Percentiles rank a stretch among this genome's conserved stretches.
Evolutionary conservation across 2,329 filamentous ascomycete species (phyloP).

Genomic region (Mariannaea sp.): DNA sequence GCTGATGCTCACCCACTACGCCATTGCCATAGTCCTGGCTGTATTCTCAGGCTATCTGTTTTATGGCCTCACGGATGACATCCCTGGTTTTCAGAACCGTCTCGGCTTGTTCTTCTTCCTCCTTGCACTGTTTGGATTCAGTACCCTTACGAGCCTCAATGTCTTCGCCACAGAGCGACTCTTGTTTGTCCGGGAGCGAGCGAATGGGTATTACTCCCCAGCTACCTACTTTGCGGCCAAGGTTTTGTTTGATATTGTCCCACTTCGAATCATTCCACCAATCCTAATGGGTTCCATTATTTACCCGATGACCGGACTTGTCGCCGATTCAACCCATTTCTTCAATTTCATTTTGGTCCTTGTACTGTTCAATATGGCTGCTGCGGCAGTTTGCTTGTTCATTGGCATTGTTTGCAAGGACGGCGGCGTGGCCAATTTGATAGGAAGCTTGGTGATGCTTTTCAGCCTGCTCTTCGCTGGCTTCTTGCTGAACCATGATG

Average conservation of each 20-base stretch:
- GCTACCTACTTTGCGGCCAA: constrained; percentile 94
- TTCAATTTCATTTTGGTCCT: constrained; percentile 89
- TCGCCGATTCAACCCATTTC: constrained; percentile 82
- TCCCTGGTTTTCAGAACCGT: constrained; percentile 96
- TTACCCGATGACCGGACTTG: constrained; percentile 96
- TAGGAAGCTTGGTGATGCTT: constrained; percentile 95
- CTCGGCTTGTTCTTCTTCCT: constrained; percentile 98
- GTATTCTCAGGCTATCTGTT: constrained; percentile 95
- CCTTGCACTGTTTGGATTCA: constrained; percentile 93
- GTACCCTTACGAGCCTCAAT: constrained; percentile 88
- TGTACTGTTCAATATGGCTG: constrained; percentile 94
- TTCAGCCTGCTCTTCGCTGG: constrained; percentile 96
- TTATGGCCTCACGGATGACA: constrained; percentile 94
- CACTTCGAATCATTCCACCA: constrained; percentile 89
- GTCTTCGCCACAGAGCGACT: constrained; percentile 92
- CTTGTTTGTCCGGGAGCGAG: constrained; percentile 88
- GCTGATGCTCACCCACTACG: constrained; percentile 98
- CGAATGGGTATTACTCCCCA: constrained; percentile 95
- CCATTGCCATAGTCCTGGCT: constrained; percentile 91
- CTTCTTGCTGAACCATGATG: constrained; percentile 90
- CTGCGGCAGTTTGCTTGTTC: constrained; percentile 90
- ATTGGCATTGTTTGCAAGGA: constrained; percentile 96
- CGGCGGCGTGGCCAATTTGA: constrained; percentile 85
- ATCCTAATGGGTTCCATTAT: constrained; percentile 95
- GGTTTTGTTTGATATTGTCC: constrained; percentile 97